Evolutionary conservation across 2,329 filamentous ascomycete genomes (phyloP).

Genomic region (Colletotrichum nymphaeae): DNA sequence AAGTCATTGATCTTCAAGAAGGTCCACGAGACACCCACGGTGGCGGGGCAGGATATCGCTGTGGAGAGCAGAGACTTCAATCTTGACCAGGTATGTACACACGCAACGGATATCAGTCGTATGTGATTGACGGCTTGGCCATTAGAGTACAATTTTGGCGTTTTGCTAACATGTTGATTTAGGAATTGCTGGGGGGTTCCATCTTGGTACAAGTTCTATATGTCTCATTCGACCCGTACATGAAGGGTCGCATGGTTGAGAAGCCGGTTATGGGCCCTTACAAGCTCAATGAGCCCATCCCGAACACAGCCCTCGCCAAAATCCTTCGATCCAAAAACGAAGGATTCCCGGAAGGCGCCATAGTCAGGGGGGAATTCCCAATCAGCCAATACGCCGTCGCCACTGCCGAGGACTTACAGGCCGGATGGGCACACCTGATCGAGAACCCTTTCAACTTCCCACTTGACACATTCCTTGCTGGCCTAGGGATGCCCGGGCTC

Average conservation of each 20-base stretch:
- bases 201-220: constrained; percentile 55
- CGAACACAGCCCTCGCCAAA: constrained; percentile 71
- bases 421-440: no score
- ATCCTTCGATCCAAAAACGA: constrained; percentile 75
- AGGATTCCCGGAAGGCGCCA: constrained; percentile 56
- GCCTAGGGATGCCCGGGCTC: constrained; percentile 81
- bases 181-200: no score
- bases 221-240: constrained; percentile 85
- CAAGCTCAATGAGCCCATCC: constrained; percentile 70
- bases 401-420: constrained; percentile 22
- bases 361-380: constrained; percentile 73
- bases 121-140: background rate
- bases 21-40: background rate
- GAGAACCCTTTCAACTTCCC: constrained; percentile 75
- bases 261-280: constrained; percentile 74
- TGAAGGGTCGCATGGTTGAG: constrained; percentile 80
- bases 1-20: background rate
- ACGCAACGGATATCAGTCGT: background rate
- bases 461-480: constrained; percentile 71
- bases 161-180: no score
- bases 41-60: background rate
- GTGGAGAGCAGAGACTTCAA: background rate
- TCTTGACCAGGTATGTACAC: background rate
- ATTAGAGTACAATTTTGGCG: no score
- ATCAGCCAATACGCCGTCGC: constrained; percentile 55